Percentiles rank a stretch among this genome's conserved stretches.
These are phyloP conservation scores for Akanthomyces uredinophilus DNA, from an alignment of 2,329 filamentous ascomycete species.

Conservation along the genomic window DNA sequence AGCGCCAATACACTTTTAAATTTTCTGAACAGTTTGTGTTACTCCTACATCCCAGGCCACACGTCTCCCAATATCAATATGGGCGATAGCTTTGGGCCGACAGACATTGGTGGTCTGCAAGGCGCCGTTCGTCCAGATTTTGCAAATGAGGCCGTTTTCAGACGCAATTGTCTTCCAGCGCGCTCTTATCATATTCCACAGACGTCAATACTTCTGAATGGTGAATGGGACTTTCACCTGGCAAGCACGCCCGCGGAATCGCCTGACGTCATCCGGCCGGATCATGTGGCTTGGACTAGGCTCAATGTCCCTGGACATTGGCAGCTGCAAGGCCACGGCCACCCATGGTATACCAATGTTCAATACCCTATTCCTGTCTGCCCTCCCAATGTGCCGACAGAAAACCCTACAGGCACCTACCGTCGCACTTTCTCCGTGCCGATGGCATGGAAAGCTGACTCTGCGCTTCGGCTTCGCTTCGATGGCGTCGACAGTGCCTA, in stretches of 20 bases:
- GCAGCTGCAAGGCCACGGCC: slow-evolving; percentile 64
- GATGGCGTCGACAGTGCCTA: slow-evolving; percentile 70
- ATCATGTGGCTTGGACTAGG: slow-evolving; percentile 33
- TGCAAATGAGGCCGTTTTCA: slow-evolving; percentile 45
- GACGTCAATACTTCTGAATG: slow-evolving; percentile 47
- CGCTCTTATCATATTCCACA: slow-evolving; percentile 50
- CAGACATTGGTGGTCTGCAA: no score
- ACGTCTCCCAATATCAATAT: no score
- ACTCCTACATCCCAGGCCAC: no score
- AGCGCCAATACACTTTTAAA: no score
- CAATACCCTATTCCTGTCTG: slow-evolving; percentile 61
- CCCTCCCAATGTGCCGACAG: slow-evolving; percentile 56
- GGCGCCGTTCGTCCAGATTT: no score
- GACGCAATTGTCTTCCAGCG: slow-evolving; percentile 48
- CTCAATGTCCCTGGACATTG: slow-evolving; percentile 60
- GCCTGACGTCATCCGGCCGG: slow-evolving; percentile 30
- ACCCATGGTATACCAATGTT: slow-evolving; percentile 65
- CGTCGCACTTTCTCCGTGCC: slow-evolving; percentile 51
- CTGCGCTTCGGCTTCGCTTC: slow-evolving; percentile 58
- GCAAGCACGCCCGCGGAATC: slow-evolving; percentile 41
- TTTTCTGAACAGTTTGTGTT: no score
- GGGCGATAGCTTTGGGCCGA: no score
- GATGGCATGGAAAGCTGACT: slow-evolving; percentile 35
- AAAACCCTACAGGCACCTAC: slow-evolving; percentile 63
- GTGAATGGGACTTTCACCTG: slow-evolving; percentile 53